A percentile compares a stretch with the other conserved stretches of the same genome.
These are phyloP conservation scores for Psilocybe mexicana DNA, from an alignment of 1,284 basidiomycete genomes.

Conservation along the genomic window DNA sequence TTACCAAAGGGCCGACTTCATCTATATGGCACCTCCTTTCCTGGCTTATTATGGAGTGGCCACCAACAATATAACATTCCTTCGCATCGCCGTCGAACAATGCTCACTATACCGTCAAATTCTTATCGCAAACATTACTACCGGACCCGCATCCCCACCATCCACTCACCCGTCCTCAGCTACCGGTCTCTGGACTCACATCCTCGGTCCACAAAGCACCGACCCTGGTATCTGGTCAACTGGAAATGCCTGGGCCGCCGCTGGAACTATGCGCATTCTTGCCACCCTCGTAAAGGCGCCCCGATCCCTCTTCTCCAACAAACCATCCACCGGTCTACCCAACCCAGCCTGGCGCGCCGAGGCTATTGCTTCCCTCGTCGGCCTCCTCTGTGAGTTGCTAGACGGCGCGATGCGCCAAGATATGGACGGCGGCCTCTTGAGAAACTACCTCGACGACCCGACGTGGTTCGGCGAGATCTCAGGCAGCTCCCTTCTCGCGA, in stretches of 20 bases:
- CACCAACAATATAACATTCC: constrained; percentile 39
- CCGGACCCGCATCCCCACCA: constrained; percentile 13
- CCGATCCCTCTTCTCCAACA: constrained; percentile 28
- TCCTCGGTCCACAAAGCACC: constrained; percentile 41
- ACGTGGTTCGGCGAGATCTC: constrained; percentile 42
- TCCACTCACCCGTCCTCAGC: constrained; percentile 10
- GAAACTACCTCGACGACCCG: constrained; percentile 40
- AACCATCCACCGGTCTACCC: neutral
- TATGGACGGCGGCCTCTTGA: constrained; percentile 33
- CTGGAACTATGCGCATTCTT: constrained; percentile 43
- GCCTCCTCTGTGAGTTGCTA: constrained; percentile 45
- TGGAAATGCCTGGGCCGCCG: constrained; percentile 44
- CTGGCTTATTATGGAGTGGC: constrained; percentile 55
- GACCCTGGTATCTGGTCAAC: constrained; percentile 60
- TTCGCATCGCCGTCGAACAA: constrained; percentile 48
- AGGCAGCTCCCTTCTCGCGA: constrained; percentile 41
- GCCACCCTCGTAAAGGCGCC: constrained; percentile 46
- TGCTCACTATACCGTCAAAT: constrained; percentile 45
- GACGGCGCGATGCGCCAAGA: constrained; percentile 42
- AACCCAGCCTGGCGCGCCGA: constrained; percentile 19
- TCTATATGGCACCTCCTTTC: constrained; percentile 67
- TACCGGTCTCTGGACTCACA: constrained; percentile 46
- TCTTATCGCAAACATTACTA: constrained; percentile 39
- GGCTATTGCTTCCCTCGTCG: constrained; percentile 33
- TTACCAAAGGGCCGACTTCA: constrained; percentile 53